These are phyloP conservation scores for Bromus sterilis DNA, from an alignment of 176 grass and related monocot species.

Conservation along the genomic window DNA sequence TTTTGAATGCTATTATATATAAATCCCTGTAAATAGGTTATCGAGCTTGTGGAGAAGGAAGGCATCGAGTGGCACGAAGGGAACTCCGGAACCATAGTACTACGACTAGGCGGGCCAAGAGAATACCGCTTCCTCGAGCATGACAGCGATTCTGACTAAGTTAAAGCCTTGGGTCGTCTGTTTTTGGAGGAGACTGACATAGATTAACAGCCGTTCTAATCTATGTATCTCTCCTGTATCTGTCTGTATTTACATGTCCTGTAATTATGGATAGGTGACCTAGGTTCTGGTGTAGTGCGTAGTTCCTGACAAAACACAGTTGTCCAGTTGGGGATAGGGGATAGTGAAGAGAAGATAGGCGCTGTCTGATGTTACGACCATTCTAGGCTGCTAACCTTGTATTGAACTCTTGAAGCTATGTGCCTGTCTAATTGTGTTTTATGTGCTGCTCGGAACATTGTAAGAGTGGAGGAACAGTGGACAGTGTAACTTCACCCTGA, in stretches of 20 bases:
- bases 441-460: not conserved
- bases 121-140: constrained; percentile 58
- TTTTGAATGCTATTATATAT: not conserved
- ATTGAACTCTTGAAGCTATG: constrained; percentile 1
- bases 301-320: constrained; percentile 34
- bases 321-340: not conserved
- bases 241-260: constrained; percentile 43
- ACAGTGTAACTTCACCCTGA: not conserved
- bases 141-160: constrained; percentile 51
- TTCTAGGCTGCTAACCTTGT: constrained; percentile 21
- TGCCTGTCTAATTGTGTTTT: constrained; percentile 15
- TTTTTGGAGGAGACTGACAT: constrained; percentile 21
- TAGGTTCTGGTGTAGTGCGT: constrained; percentile 19
- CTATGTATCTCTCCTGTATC: constrained; percentile 35
- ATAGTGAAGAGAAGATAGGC: not conserved
- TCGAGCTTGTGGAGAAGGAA: constrained; percentile 58
- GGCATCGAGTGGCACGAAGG: constrained; percentile 60
- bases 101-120: constrained; percentile 50
- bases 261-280: constrained; percentile 38
- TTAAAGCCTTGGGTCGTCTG: not conserved
- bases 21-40: constrained; percentile 37
- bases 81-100: constrained; percentile 65
- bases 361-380: not conserved
- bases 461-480: not conserved
- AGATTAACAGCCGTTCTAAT: constrained; percentile 29